Conservation (phyloP, 495 filamentous ascomycete species). For the Penicillium angulare region DNA sequence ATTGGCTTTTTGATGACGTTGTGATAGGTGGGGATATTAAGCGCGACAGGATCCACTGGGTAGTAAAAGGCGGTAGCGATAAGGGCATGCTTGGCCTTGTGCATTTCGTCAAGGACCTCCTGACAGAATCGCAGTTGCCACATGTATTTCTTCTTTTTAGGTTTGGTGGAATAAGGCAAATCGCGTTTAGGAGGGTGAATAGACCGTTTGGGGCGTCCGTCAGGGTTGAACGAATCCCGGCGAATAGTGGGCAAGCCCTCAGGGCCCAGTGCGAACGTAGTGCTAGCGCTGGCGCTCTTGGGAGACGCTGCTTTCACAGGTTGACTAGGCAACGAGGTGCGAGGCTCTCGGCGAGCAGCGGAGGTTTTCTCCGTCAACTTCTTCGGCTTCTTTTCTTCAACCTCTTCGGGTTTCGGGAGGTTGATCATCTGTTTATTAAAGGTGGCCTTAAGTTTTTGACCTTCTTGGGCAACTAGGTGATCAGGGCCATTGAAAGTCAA, state of each 20-base stretch:
- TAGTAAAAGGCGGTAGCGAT: slow-evolving; percentile 69
- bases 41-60: slow-evolving; percentile 89
- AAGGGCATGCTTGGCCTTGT: slow-evolving; percentile 65
- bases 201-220: slow-evolving; percentile 84
- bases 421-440: slow-evolving; percentile 59
- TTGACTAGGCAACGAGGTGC: slow-evolving; percentile 41
- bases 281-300: slow-evolving; percentile 28
- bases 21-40: slow-evolving; percentile 92
- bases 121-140: slow-evolving; percentile 90
- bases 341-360: slow-evolving; percentile 52
- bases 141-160: slow-evolving; percentile 88
- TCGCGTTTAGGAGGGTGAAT: slow-evolving; percentile 93
- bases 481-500: slow-evolving; percentile 75
- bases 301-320: slow-evolving; percentile 48
- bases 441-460: slow-evolving; percentile 55
- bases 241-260: slow-evolving; percentile 90
- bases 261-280: slow-evolving; percentile 78
- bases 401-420: slow-evolving; percentile 49
- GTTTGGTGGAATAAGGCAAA: slow-evolving; percentile 77
- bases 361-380: slow-evolving; percentile 51
- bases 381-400: slow-evolving; percentile 61
- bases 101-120: slow-evolving; percentile 72
- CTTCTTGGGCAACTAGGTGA: slow-evolving; percentile 67
- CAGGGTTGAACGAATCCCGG: slow-evolving; percentile 74
- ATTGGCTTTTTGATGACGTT: slow-evolving; percentile 94